Base-by-base conservation (phyloP, 1,284 basidiomycete genomes). In the Golubevia sp. region DNA sequence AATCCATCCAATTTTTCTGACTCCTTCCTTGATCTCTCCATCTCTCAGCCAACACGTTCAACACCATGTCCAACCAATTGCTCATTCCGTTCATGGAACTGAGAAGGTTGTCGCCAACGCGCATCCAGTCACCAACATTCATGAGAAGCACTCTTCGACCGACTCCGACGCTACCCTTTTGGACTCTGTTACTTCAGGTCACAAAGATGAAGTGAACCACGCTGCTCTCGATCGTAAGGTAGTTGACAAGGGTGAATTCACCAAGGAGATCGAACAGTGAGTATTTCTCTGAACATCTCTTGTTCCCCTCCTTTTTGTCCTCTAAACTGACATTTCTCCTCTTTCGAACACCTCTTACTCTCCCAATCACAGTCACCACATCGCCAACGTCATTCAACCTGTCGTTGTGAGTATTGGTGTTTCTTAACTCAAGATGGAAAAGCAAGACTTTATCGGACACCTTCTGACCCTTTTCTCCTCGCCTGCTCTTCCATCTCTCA, bases 361-460 rank as follows among this genome's bases (percentile, higher is more conserved):
- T 44, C 18, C 38, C 18, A 13, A 8, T 13, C 38, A 13, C 38
- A 44, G 38, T 71, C 77, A 79, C 74, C 77, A 79, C 74, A 74
- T 79, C 56, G 72, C 76, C 71, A 78, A 79, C 69, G 73, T 79
- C 13, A 74, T 79, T 26, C 75, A 77, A 66, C 77, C 77, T 30
- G 64, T 79, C 61, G 70, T 79, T 21, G n/a, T n/a, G n/a, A n/a
- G n/a, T n/a, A n/a, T n/a, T n/a, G n/a, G n/a, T n/a, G n/a, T n/a
- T n/a, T n/a, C n/a, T n/a, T n/a, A n/a, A n/a, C n/a, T n/a, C n/a
- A n/a, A n/a, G n/a, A n/a, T n/a, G n/a, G n/a, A n/a, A n/a, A n/a
- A n/a, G n/a, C n/a, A n/a, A n/a, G n/a, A n/a, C n/a, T n/a, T n/a
- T n/a, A n/a, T n/a, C n/a, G n/a, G n/a, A n/a, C n/a, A n/a, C n/a